A percentile compares a stretch with the other conserved stretches of the same genome.
phyloP scores from a whole-genome alignment of 2,329 filamentous ascomycete species.

The Diaporthe sp. region DNA sequence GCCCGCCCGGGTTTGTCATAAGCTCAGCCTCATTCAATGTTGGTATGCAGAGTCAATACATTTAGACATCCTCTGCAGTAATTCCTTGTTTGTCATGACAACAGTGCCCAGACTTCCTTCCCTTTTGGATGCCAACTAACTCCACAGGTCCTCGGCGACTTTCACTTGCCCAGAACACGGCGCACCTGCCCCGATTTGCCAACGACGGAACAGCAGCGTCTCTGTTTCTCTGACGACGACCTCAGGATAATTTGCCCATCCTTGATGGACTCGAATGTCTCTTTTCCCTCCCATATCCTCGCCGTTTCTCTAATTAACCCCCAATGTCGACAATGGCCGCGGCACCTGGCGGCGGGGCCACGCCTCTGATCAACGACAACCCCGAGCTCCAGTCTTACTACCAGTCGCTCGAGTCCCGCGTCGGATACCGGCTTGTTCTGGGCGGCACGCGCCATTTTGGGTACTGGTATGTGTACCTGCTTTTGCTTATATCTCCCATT shows the following conservation, averaged over 20 bases:
- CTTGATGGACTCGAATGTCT: no score
- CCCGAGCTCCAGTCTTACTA: conserved; percentile 60
- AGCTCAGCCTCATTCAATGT: not conserved
- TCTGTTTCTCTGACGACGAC: not conserved
- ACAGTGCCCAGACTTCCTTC: no score
- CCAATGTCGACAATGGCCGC: not conserved
- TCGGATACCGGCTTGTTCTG: conserved; percentile 59
- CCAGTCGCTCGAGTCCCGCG: conserved; percentile 59
- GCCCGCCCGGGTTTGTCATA: not conserved
- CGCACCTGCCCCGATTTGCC: no score
- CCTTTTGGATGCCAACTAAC: not conserved
- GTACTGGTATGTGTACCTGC: conserved; percentile 51
- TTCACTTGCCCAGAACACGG: not conserved
- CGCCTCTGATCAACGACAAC: conserved; percentile 55
- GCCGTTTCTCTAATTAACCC: not conserved
- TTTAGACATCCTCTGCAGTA: not conserved
- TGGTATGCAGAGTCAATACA: not conserved
- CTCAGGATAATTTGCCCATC: no score
- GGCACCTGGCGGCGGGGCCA: not conserved
- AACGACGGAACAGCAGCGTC: not conserved
- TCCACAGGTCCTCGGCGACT: not conserved
- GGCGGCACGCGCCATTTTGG: conserved; percentile 66
- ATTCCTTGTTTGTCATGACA: not conserved
- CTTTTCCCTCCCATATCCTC: not conserved
- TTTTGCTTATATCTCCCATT: not conserved